Evolutionary conservation across 331 rosid genomes (phyloP).

Genomic region (Malus hybrid): DNA sequence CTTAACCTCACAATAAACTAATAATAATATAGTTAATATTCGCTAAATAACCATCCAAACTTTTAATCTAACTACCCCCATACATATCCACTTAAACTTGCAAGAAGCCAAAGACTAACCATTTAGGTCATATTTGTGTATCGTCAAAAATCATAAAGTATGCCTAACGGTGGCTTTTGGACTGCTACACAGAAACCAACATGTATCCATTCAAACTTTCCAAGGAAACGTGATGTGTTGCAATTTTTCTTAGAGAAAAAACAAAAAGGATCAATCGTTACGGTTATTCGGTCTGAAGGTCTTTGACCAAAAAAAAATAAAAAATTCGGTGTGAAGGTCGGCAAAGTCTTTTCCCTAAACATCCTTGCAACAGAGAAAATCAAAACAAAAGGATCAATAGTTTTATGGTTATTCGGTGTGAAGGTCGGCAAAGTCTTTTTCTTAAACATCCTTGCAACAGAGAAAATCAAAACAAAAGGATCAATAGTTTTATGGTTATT

Average conservation of each 20-base stretch:
- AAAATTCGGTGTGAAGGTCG: neutral
- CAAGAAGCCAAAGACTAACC: neutral
- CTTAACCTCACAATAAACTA: no score
- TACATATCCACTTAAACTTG: neutral
- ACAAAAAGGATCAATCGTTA: no score
- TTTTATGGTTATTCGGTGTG: neutral
- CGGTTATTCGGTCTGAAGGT: no score
- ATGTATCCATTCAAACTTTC: neutral
- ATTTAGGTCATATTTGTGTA: neutral
- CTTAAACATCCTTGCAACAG: no score
- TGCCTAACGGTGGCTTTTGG: neutral
- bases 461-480: no score
- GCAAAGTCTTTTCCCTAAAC: neutral
- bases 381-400: no score
- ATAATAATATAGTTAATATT: no score
- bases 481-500: no score
- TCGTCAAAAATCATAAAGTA: neutral
- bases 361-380: no score
- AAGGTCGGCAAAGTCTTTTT: neutral
- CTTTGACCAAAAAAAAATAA: neutral
- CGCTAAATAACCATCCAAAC: neutral
- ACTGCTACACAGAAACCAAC: neutral
- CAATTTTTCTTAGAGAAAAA: neutral
- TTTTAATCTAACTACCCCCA: no score
- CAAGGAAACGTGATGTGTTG: neutral